Evolutionary conservation across 208 protist species (phyloP).

Genomic region (Trypanosoma boissoni): DNA sequence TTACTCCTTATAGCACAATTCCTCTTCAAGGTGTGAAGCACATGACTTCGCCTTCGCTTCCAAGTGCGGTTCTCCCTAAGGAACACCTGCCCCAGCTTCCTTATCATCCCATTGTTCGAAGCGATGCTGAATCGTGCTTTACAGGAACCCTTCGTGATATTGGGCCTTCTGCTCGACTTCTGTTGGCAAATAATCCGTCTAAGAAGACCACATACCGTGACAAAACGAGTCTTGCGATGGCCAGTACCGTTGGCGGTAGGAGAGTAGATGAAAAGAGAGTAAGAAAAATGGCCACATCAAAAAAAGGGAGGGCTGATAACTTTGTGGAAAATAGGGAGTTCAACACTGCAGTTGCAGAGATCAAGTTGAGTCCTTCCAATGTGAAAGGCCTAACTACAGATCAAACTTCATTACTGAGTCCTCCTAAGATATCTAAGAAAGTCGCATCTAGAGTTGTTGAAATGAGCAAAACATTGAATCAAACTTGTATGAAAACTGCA

Average conservation of each 20-base stretch:
- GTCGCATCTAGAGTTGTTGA: background rate
- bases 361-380: too few relatives aligned
- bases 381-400: background rate
- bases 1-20: conserved; percentile 26
- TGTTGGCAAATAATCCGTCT: conserved; percentile 15
- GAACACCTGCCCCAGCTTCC: conserved; percentile 18
- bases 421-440: background rate
- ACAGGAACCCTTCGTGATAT: conserved; percentile 34
- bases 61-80: conserved; percentile 23
- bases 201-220: background rate
- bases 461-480: conserved; percentile 5
- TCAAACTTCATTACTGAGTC: background rate
- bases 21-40: conserved; percentile 47
- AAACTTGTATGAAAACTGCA: conserved; percentile 6
- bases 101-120: conserved; percentile 11
- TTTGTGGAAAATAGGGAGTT: too few relatives aligned
- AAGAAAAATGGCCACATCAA: conserved; percentile 14
- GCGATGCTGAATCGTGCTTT: conserved; percentile 3
- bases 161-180: conserved; percentile 43
- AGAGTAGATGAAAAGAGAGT: background rate
- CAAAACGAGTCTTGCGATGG: background rate
- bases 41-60: conserved; percentile 51
- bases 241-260: background rate
- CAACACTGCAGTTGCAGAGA: too few relatives aligned
- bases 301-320: background rate